Percentiles rank a stretch among this genome's conserved stretches.
phyloP scores from a whole-genome alignment of 2,329 filamentous ascomycete genomes.

The Ophiocordyceps australis region DNA sequence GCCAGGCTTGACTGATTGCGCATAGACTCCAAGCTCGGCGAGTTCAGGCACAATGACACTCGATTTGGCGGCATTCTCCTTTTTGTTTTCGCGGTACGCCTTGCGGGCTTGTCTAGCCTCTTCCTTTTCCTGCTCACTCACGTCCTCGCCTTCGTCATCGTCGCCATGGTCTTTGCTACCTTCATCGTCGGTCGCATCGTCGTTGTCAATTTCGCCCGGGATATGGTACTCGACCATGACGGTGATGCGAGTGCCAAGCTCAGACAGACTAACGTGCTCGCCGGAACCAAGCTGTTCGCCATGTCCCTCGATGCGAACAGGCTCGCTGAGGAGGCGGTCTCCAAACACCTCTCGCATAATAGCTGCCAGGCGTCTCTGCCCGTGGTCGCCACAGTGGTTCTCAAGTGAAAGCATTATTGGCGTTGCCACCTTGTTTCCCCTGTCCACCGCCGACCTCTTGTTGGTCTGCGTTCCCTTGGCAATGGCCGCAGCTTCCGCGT shows the following conservation, averaged over 20 bases:
- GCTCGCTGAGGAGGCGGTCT: conserved; percentile 36
- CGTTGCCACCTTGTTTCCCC: conserved; percentile 22
- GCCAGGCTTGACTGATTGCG: conserved; percentile 48
- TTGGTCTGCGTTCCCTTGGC: too few species aligned
- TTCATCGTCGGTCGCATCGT: background rate
- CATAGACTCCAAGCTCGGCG: conserved; percentile 47
- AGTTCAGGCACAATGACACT: conserved; percentile 44
- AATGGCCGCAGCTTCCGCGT: conserved; percentile 39
- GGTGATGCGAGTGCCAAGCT: conserved; percentile 43
- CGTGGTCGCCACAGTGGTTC: conserved; percentile 43
- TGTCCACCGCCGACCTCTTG: too few species aligned
- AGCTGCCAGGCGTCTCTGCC: conserved; percentile 40
- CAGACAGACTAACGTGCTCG: conserved; percentile 36
- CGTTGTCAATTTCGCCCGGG: conserved; percentile 26
- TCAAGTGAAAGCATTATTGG: conserved; percentile 49
- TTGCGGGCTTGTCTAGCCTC: conserved; percentile 20
- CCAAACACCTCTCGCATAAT: conserved; percentile 50
- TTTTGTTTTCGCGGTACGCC: conserved; percentile 34
- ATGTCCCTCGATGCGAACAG: conserved; percentile 35
- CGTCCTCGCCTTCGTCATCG: conserved; percentile 20
- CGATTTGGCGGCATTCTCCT: conserved; percentile 25
- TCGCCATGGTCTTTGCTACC: conserved; percentile 21
- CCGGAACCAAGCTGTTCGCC: conserved; percentile 30
- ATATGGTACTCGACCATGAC: conserved; percentile 53
- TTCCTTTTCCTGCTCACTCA: conserved; percentile 11